phyloP scores from a whole-genome alignment of 352 stramenopile species.

The Globisporangium mamillatum region DNA sequence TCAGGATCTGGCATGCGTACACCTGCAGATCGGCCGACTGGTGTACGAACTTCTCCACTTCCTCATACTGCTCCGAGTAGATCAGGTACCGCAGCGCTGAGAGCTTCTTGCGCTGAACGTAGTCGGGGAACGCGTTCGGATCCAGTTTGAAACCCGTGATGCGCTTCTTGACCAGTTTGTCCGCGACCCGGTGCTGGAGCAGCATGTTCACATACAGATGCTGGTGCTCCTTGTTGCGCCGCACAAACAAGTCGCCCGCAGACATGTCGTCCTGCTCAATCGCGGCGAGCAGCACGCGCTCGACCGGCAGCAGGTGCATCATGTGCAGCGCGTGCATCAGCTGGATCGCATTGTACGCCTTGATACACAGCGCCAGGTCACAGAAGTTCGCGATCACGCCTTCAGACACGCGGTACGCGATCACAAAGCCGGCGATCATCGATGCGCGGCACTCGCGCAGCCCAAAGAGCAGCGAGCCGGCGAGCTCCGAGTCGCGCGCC shows the following conservation, averaged over 20 bases:
- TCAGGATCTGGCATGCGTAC: slow-evolving; percentile 60
- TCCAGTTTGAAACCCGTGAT: slow-evolving; percentile 56
- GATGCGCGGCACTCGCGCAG: slow-evolving; percentile 31
- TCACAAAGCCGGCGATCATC: slow-evolving; percentile 41
- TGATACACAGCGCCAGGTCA: slow-evolving; percentile 21
- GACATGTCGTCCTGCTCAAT: slow-evolving; percentile 55
- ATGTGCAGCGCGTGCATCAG: slow-evolving; percentile 45
- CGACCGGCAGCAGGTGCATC: slow-evolving; percentile 38
- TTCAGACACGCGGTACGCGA: slow-evolving; percentile 35
- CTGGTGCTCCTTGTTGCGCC: slow-evolving; percentile 33
- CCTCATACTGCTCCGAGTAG: slow-evolving; percentile 57
- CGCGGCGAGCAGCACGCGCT: slow-evolving; percentile 34
- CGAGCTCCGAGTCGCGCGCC: slow-evolving; percentile 31
- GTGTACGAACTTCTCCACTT: slow-evolving; percentile 42
- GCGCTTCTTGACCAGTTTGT: slow-evolving; percentile 77
- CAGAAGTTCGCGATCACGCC: slow-evolving; percentile 33
- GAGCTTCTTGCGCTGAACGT: slow-evolving; percentile 44
- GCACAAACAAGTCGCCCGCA: slow-evolving; percentile 56
- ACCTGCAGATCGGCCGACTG: slow-evolving; percentile 24
- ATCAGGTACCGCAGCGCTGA: slow-evolving; percentile 59
- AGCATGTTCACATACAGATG: slow-evolving; percentile 48
- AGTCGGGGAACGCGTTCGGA: slow-evolving; percentile 53
- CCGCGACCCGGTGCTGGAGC: slow-evolving; percentile 35
- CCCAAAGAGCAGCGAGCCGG: slow-evolving; percentile 38
- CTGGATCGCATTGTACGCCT: slow-evolving; percentile 35